A percentile compares a stretch with the other conserved stretches of the same genome.
Conservation (phyloP, 129 eudicot species). For the Arctium lappa region DNA sequence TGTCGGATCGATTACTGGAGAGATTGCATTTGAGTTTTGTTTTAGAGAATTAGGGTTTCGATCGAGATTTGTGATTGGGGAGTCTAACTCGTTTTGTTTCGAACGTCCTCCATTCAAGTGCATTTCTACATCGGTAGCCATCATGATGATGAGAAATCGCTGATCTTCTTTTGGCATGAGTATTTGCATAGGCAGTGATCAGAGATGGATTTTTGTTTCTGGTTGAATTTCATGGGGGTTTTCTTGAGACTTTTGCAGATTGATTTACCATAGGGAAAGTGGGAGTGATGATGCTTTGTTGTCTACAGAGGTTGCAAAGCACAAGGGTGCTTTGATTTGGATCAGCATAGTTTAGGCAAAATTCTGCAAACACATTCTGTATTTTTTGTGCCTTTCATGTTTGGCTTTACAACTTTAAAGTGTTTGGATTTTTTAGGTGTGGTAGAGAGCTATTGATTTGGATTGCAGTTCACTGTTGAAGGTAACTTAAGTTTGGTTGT, state of each 20-base stretch:
- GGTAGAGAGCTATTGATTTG: constrained; percentile 8
- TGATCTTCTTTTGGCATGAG: constrained; percentile 33
- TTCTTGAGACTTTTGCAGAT: not conserved
- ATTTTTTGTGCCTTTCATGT: not conserved
- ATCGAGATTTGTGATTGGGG: constrained; percentile 48
- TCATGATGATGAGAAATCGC: constrained; percentile 21
- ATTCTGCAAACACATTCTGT: not conserved
- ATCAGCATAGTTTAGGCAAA: not conserved
- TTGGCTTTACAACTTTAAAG: not conserved
- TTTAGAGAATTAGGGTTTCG: constrained; percentile 49
- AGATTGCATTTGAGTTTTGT: constrained; percentile 3
- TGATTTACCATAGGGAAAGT: not conserved
- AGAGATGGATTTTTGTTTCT: not conserved
- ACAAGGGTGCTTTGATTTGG: constrained; percentile 21
- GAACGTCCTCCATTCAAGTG: not conserved
- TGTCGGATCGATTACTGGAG: constrained; percentile 26
- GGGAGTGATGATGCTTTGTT: constrained; percentile 3
- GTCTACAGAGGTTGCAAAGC: constrained; percentile 12
- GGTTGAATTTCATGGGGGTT: not conserved
- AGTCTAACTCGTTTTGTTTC: constrained; percentile 23
- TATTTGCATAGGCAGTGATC: constrained; percentile 19
- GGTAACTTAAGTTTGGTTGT: constrained; percentile 19
- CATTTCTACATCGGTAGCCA: constrained; percentile 2
- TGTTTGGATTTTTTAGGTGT: constrained; percentile 1
- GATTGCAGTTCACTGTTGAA: constrained; percentile 11